Base-by-base conservation (phyloP, 768 basidiomycete genomes). In the Naganishia vaughanmartiniae region DNA sequence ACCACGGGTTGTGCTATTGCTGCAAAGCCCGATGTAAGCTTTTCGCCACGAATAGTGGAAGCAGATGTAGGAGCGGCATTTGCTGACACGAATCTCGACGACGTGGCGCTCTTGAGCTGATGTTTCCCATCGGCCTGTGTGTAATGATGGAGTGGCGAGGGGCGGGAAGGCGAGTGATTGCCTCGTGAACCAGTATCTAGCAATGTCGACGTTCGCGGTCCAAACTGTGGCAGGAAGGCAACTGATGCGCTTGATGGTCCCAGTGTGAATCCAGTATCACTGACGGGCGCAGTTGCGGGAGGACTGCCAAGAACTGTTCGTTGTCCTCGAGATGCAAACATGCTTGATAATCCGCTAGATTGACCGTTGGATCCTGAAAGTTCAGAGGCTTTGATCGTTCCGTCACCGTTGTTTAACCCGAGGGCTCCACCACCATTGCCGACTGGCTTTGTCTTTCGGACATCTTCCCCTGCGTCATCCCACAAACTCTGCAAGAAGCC, bases 191-290 rank as follows among this genome's bases (percentile, higher is more conserved):
- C 28, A 17, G 34, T 57, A 42, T 46, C 56, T 30, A 69, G 39
- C 31, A 48, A 48, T 54, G 70, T 69, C 58, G 69, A 39, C 14
- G 58, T 31, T 7, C 74, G 34, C 14, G 36, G 36, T 55, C 66
- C 70, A 36, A 73, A 71, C 31, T 72, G 86, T 1, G 89, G 89
- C 12, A 92, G 83, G 83, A 92, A 92, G 11, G 90, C 90, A 0
- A 89, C 90, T 42, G 89, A 89, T 2, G 90, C 89, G 76, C 92
- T 91, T 60, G 88, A 89, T 0, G 89, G 90, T 48, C 85, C 84
- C 72, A 88, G 83, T 26, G 65, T 55, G 70, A 74, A 80, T 0
- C 69, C 66, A 9, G 57, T 72, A 56, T 72, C 71, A 1, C 67
- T 21, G 21, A 42, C 24, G 1, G 60, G 60, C 10, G 60, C 60